Conservation (phyloP, 208 protist species). For the Leishmania gerbilli region DNA sequence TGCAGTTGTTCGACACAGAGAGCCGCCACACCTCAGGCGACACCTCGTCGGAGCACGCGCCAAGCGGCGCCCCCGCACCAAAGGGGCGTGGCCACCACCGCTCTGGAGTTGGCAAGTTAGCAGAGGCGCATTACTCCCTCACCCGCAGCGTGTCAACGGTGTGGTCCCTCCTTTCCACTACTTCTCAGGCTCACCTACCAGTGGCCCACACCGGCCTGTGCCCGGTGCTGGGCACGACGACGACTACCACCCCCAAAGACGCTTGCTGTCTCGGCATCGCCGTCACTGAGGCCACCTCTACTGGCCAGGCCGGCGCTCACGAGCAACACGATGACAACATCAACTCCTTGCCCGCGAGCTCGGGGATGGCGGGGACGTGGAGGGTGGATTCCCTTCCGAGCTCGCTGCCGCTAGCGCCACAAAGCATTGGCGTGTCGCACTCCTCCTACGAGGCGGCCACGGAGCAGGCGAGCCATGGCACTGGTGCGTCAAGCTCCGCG, state of each 20-base stretch:
- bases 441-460: not conserved
- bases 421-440: not conserved
- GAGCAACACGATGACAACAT: not conserved
- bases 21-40: not conserved
- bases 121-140: not conserved
- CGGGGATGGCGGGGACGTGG: not conserved
- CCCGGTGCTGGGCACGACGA: not conserved
- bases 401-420: slow-evolving; percentile 2
- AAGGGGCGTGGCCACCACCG: not conserved
- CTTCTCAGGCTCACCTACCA: slow-evolving; percentile 7
- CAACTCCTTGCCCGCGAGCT: not conserved
- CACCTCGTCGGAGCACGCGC: not conserved
- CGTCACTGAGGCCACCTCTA: not conserved
- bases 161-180: slow-evolving; percentile 27
- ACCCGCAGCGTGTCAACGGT: not conserved
- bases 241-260: too few species aligned
- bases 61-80: not conserved
- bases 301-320: not conserved
- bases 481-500: not conserved
- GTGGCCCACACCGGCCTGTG: not conserved
- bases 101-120: not conserved
- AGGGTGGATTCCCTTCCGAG: slow-evolving; percentile 1
- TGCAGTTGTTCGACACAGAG: not conserved
- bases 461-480: not conserved
- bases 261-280: not conserved